phyloP scores from a whole-genome alignment of 345 rosid genomes.

The Psidium friedrichsthalianum region DNA sequence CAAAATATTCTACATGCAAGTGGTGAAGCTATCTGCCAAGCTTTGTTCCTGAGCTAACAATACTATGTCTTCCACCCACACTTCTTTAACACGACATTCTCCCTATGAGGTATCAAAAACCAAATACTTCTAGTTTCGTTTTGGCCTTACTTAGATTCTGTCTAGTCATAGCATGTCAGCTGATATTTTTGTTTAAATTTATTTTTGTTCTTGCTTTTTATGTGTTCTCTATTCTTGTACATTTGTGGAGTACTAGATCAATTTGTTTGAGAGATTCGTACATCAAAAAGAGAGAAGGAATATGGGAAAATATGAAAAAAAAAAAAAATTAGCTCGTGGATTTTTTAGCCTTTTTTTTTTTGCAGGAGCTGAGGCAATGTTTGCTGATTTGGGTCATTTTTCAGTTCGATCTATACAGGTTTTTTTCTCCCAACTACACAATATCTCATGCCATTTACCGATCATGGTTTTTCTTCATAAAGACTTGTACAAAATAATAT shows the following conservation, averaged over 20 bases:
- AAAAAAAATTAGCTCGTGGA: background rate
- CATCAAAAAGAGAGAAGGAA: background rate
- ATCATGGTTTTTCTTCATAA: background rate
- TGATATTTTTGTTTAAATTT: background rate
- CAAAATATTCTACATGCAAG: background rate
- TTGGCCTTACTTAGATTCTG: background rate
- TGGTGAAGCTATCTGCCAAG: background rate
- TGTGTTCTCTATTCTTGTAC: background rate
- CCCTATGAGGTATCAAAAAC: background rate
- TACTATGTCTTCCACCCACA: background rate
- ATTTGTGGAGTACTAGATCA: background rate
- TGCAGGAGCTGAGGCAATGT: constrained; percentile 97
- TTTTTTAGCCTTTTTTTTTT: background rate
- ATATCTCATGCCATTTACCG: background rate
- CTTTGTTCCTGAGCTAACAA: background rate
- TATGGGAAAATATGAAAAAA: background rate
- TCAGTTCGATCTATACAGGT: constrained; percentile 89
- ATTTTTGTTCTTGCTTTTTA: background rate
- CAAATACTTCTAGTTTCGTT: background rate
- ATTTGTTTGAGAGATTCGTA: background rate
- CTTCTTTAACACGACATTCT: background rate
- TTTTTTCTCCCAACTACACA: background rate
- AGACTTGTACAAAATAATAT: background rate
- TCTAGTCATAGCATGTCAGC: background rate
- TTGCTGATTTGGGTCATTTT: constrained; percentile 97